Evolutionary conservation across 352 stramenopile genomes (phyloP), one percentile per base, ranked within the genome.

Genomic region (Pythium biforme): DNA sequence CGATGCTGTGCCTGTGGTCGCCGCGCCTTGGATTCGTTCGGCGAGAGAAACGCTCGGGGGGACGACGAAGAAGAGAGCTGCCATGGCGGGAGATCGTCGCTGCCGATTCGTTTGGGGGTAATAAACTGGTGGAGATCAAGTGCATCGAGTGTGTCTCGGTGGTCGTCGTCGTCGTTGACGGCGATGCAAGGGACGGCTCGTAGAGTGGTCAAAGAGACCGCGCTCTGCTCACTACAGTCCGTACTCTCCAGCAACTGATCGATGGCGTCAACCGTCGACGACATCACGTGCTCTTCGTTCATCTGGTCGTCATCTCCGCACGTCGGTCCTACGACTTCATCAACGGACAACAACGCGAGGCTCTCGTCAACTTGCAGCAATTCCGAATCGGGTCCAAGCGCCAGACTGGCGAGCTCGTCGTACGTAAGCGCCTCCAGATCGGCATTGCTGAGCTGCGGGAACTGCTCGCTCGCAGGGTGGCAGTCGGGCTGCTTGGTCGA

Each of bases 361-460:
- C 51, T 55, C 43, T 67, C 63, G 22, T 64, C 63, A 14, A 70
- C 63, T 40, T 65, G 29, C 25, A 70, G 27, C 6, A 70, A 34
- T 29, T 70, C 63, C 1, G 39, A 48, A 19, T 70, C 64, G 6
- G 57, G 33, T 45, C 56, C 45, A 7, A 72, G 43, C 5, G 65
- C 54, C 14, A 72, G 45, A 19, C 29, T 64, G 4, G 59, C 48
- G 19, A 68, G 50, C 25, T 72, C 59, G 27, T 68, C 65, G 25
- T 65, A 59, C n/a, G 59, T 72, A 29, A 72, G 59, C 5, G 48
- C 59, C n/a, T 68, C 65, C 2, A 72, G 47, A 22, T 72, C 65
- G 37, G 37, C 47, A 22, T 49, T 62, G 14, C 53, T 68, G 15
- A 72, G 65, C 49, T 72, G 65, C 15, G 59, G 59, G 37, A 72